These are phyloP conservation scores for Colletotrichum cereale DNA, from an alignment of 2,329 filamentous ascomycete species.

Conservation along the genomic window DNA sequence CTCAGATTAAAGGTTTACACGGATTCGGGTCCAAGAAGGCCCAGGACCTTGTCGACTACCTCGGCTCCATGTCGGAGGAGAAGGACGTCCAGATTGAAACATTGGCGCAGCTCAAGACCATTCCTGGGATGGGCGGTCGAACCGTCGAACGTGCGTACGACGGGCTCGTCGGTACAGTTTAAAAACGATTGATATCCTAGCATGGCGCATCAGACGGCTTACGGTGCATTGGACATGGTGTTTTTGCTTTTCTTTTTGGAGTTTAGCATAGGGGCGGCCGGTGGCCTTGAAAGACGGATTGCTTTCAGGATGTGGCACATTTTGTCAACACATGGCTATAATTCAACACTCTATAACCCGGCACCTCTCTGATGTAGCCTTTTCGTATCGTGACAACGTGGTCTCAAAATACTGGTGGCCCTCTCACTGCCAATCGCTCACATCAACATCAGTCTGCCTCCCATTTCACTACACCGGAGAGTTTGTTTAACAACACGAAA, in stretches of 20 bases:
- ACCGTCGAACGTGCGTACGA: constrained; percentile 69
- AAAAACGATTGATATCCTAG: constrained; percentile 15
- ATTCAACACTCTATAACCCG: not conserved
- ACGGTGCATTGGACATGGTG: constrained; percentile 35
- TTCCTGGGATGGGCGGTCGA: constrained; percentile 69
- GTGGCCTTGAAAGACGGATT: constrained; percentile 22
- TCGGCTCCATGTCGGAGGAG: constrained; percentile 60
- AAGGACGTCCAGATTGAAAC: constrained; percentile 59
- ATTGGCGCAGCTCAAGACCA: constrained; percentile 63
- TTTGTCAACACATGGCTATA: constrained; percentile 3
- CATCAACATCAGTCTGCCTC: not conserved
- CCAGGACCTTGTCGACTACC: constrained; percentile 67
- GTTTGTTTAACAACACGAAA: too few relatives aligned
- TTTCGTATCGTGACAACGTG: not conserved
- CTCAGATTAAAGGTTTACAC: constrained; percentile 73
- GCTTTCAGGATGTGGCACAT: constrained; percentile 23
- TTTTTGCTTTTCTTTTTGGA: constrained; percentile 34
- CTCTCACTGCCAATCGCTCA: not conserved
- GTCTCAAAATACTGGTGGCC: not conserved
- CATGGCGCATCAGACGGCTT: constrained; percentile 25
- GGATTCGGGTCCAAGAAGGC: constrained; percentile 82
- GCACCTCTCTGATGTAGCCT: not conserved
- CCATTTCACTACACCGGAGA: too few relatives aligned
- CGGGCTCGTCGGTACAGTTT: constrained; percentile 52
- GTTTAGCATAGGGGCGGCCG: constrained; percentile 32